A percentile compares a stretch with the other conserved stretches of the same genome.
Conservation (phyloP, 2,329 filamentous ascomycete species). For the Diplodia corticola region DNA sequence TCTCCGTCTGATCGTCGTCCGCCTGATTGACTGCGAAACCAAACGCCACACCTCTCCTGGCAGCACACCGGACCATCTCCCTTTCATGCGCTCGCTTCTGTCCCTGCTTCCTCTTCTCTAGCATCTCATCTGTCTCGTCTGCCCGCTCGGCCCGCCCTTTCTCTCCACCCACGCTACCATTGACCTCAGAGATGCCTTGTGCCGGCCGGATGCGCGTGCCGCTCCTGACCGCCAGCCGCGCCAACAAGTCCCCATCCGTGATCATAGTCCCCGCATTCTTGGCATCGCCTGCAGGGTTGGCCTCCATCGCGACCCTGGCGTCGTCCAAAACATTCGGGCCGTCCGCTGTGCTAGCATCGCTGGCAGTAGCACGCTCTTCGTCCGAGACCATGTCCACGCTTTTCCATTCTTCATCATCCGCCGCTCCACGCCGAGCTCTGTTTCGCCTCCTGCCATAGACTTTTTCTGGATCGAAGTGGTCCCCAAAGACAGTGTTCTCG, state of each 20-base stretch:
- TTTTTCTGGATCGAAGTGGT: constrained; percentile 48
- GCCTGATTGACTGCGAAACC: constrained; percentile 43
- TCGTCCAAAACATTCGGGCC: background rate
- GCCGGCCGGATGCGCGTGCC: constrained; percentile 39
- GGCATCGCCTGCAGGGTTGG: background rate
- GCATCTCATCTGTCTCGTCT: constrained; percentile 54
- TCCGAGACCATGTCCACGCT: constrained; percentile 48
- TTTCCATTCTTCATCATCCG: constrained; percentile 43
- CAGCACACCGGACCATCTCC: constrained; percentile 64
- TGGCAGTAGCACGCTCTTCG: constrained; percentile 13
- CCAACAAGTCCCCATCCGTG: constrained; percentile 4
- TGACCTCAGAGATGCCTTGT: constrained; percentile 52
- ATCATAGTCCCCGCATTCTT: background rate
- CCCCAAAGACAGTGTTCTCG: constrained; percentile 53
- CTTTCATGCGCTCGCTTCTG: constrained; percentile 51
- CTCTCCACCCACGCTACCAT: constrained; percentile 58
- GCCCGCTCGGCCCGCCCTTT: constrained; percentile 56
- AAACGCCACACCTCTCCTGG: constrained; percentile 61
- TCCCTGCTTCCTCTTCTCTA: constrained; percentile 51
- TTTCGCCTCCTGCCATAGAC: constrained; percentile 50
- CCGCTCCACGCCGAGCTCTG: constrained; percentile 44
- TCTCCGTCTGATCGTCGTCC: constrained; percentile 26
- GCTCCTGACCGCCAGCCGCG: constrained; percentile 28
- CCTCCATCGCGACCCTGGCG: background rate
- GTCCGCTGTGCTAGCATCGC: constrained; percentile 16